phyloP scores from a whole-genome alignment of 345 rosid species.

The Rhizophora apiculata region DNA sequence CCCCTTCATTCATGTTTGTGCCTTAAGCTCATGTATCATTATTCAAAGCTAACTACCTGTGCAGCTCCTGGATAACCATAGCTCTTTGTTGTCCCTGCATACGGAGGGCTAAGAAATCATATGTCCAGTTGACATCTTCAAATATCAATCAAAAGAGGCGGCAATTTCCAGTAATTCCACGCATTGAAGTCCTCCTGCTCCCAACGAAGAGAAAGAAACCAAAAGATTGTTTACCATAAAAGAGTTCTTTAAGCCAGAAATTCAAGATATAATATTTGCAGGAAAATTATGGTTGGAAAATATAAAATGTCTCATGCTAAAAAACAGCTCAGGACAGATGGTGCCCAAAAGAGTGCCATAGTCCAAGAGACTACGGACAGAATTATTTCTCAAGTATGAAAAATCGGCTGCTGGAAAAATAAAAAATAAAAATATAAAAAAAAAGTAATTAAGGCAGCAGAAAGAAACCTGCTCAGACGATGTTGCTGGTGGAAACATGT shows the following conservation, averaged over 20 bases:
- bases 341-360: not conserved
- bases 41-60: slow-evolving; percentile 8
- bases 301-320: no score
- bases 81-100: not conserved
- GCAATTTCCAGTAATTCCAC: slow-evolving; percentile 93
- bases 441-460: slow-evolving; percentile 1
- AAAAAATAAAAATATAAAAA: not conserved
- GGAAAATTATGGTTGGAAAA: not conserved
- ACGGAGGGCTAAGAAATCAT: not conserved
- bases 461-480: slow-evolving; percentile 64
- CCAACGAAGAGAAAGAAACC: slow-evolving; percentile 1
- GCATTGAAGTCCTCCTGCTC: slow-evolving; percentile 84
- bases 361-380: no score
- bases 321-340: not conserved
- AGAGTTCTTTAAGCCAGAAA: not conserved
- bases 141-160: slow-evolving; percentile 47
- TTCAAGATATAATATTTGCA: not conserved
- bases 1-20: not conserved
- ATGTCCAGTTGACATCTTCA: slow-evolving; percentile 26
- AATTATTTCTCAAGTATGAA: no score
- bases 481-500: slow-evolving; percentile 71
- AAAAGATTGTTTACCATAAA: slow-evolving; percentile 6
- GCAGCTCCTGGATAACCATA: not conserved
- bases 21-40: not conserved
- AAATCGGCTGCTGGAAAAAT: not conserved